A percentile compares a stretch with the other conserved stretches of the same genome.
Evolutionary conservation across 768 basidiomycete species (phyloP).

Genomic region (Podaxis sp.): DNA sequence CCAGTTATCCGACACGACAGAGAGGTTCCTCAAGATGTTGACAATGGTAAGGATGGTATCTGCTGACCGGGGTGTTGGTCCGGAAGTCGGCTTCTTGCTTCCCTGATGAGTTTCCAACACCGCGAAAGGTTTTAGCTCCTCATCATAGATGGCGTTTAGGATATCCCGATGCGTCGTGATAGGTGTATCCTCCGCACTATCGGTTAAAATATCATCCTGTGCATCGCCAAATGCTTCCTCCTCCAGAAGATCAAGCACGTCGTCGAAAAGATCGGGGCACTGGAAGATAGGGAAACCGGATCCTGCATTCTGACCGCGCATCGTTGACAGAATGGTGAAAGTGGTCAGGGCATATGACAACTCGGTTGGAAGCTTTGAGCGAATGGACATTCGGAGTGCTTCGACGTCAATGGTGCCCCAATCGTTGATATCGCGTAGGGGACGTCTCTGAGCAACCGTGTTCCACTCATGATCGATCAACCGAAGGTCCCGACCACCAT

Average conservation of each 20-base stretch:
- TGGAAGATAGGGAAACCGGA: conserved; percentile 75
- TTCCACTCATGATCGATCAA: conserved; percentile 61
- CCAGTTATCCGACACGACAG: conserved; percentile 71
- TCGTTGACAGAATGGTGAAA: conserved; percentile 76
- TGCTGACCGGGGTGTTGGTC: conserved; percentile 65
- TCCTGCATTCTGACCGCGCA: conserved; percentile 63
- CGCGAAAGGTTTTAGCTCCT: conserved; percentile 61
- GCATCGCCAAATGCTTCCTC: conserved; percentile 69
- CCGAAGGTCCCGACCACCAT: conserved; percentile 81
- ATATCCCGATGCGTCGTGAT: conserved; percentile 69
- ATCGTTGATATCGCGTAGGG: conserved; percentile 73
- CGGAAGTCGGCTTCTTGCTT: conserved; percentile 45
- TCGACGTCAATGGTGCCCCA: conserved; percentile 92
- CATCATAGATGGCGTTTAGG: conserved; percentile 55
- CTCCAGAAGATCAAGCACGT: conserved; percentile 83
- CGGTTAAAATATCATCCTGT: conserved; percentile 32
- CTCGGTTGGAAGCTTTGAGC: conserved; percentile 81
- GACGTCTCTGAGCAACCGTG: conserved; percentile 50
- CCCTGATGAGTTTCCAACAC: conserved; percentile 49
- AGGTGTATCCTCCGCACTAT: conserved; percentile 24
- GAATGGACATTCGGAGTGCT: conserved; percentile 88
- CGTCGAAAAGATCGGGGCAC: conserved; percentile 80
- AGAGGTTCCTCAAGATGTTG: conserved; percentile 86
- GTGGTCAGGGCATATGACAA: conserved; percentile 89
- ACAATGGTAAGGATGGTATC: conserved; percentile 67